A percentile compares a stretch with the other conserved stretches of the same genome.
These are phyloP conservation scores for Micromonas commoda DNA, from an alignment of 139 green algal species.

Conservation along the genomic window DNA sequence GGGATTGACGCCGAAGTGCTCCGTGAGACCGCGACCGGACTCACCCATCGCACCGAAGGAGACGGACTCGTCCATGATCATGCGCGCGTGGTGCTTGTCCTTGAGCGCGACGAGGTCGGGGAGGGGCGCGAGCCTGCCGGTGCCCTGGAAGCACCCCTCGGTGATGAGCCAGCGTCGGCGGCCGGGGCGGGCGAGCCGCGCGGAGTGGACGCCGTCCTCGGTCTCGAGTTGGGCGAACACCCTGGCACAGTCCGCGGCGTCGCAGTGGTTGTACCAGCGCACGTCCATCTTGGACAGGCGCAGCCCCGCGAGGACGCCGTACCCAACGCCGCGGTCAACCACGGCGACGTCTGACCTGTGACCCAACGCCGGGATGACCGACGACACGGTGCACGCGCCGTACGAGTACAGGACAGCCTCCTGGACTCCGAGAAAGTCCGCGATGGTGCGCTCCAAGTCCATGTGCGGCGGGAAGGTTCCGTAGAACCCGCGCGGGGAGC, in stretches of 20 bases:
- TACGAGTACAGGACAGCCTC: slow-evolving; percentile 92
- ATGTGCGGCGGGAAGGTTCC: slow-evolving; percentile 81
- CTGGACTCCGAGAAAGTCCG: slow-evolving; percentile 68
- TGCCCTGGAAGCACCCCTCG: slow-evolving; percentile 31
- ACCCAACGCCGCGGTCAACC: slow-evolving; percentile 52
- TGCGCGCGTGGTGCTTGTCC: slow-evolving; percentile 74
- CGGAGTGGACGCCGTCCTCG: slow-evolving; percentile 17
- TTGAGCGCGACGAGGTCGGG: slow-evolving; percentile 70
- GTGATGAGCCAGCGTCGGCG: slow-evolving; percentile 19
- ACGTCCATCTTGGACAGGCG: slow-evolving; percentile 54
- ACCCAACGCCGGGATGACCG: slow-evolving; percentile 87
- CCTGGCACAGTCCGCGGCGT: slow-evolving; percentile 75
- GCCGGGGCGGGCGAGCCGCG: slow-evolving; percentile 8
- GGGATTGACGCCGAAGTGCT: slow-evolving; percentile 66
- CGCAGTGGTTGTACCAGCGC: slow-evolving; percentile 88
- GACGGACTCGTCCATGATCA: slow-evolving; percentile 89
- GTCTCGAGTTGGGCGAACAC: slow-evolving; percentile 50
- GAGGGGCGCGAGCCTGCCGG: slow-evolving; percentile 77
- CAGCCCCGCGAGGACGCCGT: slow-evolving; percentile 73
- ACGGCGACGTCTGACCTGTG: slow-evolving; percentile 84
- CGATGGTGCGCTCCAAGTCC: slow-evolving; percentile 71
- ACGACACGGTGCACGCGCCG: slow-evolving; percentile 81
- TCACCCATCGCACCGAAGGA: slow-evolving; percentile 81
- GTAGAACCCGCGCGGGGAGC: slow-evolving; percentile 97
- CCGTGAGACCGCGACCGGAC: slow-evolving; percentile 69